Base-by-base conservation (phyloP, 371 early-diverging fungal genomes). In the Mucor velutinosus region DNA sequence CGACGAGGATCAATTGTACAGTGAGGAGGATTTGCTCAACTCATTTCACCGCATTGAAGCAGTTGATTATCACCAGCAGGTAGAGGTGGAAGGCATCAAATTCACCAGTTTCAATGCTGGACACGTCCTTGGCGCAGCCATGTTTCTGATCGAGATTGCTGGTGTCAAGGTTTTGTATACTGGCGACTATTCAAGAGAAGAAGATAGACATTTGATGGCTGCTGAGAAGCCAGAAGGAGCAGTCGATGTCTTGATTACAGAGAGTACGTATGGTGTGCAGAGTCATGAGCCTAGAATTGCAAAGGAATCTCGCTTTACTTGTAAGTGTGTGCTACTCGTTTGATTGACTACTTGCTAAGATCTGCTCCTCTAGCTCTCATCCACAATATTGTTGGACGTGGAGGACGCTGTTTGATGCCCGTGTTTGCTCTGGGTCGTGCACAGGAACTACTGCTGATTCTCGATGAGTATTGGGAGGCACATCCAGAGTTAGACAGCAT, bases 111-210 rank as follows among this genome's bases (percentile, higher is more conserved):
- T 92, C 75, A 97, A 99, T 75, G 99, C 99, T 19, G 99, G 99
- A 19, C 99, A 99, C 80, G 99, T 99, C 10, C 87, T 99, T 27
- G 99, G 99, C 14, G 99, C 99, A 7, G 99, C 99, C 39, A 99
- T 99, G 99, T 99, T 99, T 81, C 78, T 99, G 69, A 94, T 99
- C 63, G 99, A 96, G 74, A 97, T 98, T 68, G 99, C 98, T 19
- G 98, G 99, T 67, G 92, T 97, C 35, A 94, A 95, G 67, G 87
- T 89, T 4, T 87, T 99, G 17, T 99, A 99, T 78, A 99, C 99
- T 1, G 99, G 99, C 39, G 99, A 99, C 78, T 99, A 99, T 78
- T 97, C 98, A 33, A 92, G 99, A 69, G 99, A 99, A 82, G 99
- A 99, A 78, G 99, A 99, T 87, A 89, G 99, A 15, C 99, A 99